These are phyloP conservation scores for Termitomyces sp. DNA, from an alignment of 768 basidiomycete species.

Conservation along the genomic window DNA sequence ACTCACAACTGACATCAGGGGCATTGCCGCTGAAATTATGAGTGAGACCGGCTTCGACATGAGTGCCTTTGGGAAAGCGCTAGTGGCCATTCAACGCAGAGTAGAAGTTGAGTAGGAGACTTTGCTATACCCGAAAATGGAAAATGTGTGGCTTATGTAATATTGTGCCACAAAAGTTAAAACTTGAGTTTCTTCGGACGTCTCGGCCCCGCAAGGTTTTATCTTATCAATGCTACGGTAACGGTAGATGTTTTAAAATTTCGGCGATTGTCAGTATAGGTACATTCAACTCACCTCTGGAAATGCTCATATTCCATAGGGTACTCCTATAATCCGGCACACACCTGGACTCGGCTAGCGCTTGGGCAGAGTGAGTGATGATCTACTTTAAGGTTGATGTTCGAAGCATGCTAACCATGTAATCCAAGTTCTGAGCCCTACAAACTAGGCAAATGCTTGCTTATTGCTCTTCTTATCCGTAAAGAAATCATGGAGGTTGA, in stretches of 20 bases:
- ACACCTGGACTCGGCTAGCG: too few species aligned
- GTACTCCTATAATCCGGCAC: too few species aligned
- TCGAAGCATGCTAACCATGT: not conserved
- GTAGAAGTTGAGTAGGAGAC: not conserved
- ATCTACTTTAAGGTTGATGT: too few species aligned
- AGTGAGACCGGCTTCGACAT: conserved; percentile 16
- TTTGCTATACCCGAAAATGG: not conserved
- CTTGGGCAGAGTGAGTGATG: not conserved
- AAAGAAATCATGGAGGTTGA: not conserved
- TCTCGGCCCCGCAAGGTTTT: too few species aligned
- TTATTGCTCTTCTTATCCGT: not conserved
- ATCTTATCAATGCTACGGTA: not conserved
- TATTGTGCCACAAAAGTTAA: not conserved
- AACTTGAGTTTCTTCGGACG: too few species aligned
- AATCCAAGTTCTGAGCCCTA: not conserved
- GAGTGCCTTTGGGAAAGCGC: conserved; percentile 11
- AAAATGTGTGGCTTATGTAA: not conserved
- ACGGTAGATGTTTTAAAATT: too few species aligned
- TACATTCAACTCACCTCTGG: not conserved
- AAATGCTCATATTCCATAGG: not conserved
- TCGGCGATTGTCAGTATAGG: not conserved
- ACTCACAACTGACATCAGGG: not conserved
- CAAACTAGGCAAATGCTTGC: not conserved
- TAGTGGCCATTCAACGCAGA: conserved; percentile 8
- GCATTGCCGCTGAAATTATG: conserved; percentile 11